phyloP scores from a whole-genome alignment of 73 alveolate species.

The Stentor coeruleus region DNA sequence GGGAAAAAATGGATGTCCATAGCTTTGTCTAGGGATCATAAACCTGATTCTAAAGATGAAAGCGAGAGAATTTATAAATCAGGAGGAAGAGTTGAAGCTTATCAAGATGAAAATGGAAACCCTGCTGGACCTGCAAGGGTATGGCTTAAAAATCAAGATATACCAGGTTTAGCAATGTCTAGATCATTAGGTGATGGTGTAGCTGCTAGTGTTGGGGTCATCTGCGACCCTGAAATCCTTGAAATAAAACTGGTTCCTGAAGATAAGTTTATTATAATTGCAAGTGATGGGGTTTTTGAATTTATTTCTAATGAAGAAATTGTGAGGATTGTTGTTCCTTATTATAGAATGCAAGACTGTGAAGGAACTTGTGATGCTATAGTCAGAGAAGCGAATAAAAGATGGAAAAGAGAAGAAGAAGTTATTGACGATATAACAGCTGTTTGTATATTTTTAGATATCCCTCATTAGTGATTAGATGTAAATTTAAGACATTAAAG shows the following conservation, averaged over 20 bases:
- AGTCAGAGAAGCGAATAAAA: conserved; percentile 60
- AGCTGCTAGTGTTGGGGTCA: conserved; percentile 87
- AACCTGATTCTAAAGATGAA: neutral
- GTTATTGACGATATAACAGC: conserved; percentile 93
- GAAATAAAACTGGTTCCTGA: conserved; percentile 28
- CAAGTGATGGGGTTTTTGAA: conserved; percentile 58
- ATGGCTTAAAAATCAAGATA: conserved; percentile 60
- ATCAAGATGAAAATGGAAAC: conserved; percentile 49
- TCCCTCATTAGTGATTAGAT: too few relatives aligned
- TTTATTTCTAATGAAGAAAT: conserved; percentile 80
- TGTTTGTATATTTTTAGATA: conserved; percentile 56
- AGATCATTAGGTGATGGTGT: conserved; percentile 91
- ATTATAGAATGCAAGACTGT: conserved; percentile 63
- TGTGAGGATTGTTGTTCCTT: conserved; percentile 62
- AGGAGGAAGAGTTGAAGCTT: conserved; percentile 72
- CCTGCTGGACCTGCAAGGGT: conserved; percentile 77
- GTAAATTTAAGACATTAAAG: too few relatives aligned
- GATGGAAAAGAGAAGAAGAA: conserved; percentile 86
- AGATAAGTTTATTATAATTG: conserved; percentile 53
- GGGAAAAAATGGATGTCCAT: conserved; percentile 21
- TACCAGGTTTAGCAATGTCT: conserved; percentile 96
- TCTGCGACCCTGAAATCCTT: conserved; percentile 69
- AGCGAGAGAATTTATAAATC: neutral
- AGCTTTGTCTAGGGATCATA: conserved; percentile 15
- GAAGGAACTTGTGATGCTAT: conserved; percentile 82